These are phyloP conservation scores for Calvatia gigantea DNA, from an alignment of 768 basidiomycete genomes.

Conservation along the genomic window DNA sequence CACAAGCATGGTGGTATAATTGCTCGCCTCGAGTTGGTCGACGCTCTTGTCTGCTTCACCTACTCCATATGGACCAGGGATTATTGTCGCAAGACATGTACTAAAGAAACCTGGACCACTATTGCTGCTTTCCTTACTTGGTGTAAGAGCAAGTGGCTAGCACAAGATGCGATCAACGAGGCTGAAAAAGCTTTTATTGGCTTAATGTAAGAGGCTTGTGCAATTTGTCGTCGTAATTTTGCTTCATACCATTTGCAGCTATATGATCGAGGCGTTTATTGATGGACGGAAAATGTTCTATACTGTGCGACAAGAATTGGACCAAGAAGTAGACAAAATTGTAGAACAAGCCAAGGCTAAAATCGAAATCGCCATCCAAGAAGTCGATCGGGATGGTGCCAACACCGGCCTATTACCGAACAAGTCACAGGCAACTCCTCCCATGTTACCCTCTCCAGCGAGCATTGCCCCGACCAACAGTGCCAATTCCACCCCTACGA, in stretches of 20 bases:
- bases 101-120: slow-evolving; percentile 61
- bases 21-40: slow-evolving; percentile 74
- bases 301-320: slow-evolving; percentile 31
- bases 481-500: slow-evolving; percentile 74
- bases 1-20: slow-evolving; percentile 74
- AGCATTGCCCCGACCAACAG: slow-evolving; percentile 66
- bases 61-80: slow-evolving; percentile 83
- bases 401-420: slow-evolving; percentile 27
- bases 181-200: slow-evolving; percentile 67
- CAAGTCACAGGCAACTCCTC: slow-evolving; percentile 49
- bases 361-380: slow-evolving; percentile 37
- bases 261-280: slow-evolving; percentile 78
- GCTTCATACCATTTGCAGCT: slow-evolving; percentile 44
- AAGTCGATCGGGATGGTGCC: slow-evolving; percentile 26
- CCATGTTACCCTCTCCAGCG: slow-evolving; percentile 78
- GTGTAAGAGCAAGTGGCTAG: slow-evolving; percentile 68
- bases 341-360: slow-evolving; percentile 31
- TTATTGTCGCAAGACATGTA: slow-evolving; percentile 51
- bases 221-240: slow-evolving; percentile 25
- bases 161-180: slow-evolving; percentile 47
- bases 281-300: slow-evolving; percentile 37
- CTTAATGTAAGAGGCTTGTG: slow-evolving; percentile 61
- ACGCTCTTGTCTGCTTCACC: slow-evolving; percentile 80
- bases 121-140: slow-evolving; percentile 67
- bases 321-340: slow-evolving; percentile 35